A percentile compares a stretch with the other conserved stretches of the same genome.
These are phyloP conservation scores for Leccinum laetum DNA, from an alignment of 1,284 basidiomycete species.

Conservation along the genomic window DNA sequence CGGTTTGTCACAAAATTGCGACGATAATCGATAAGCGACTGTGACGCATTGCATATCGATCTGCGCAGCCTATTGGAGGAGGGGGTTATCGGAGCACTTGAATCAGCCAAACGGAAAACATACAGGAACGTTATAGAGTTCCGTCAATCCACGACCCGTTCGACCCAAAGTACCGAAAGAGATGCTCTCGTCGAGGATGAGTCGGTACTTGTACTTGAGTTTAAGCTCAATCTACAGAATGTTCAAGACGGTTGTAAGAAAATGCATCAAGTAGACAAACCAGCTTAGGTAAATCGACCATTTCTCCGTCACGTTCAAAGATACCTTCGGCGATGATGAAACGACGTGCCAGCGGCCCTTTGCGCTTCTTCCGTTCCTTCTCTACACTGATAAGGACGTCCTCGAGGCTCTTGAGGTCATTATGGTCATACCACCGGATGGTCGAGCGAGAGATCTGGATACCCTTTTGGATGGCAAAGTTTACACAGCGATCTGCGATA, in stretches of 20 bases:
- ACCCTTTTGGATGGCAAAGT: constrained; percentile 97
- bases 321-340: constrained; percentile 99
- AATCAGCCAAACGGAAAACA: constrained; percentile 25
- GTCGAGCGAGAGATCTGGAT: constrained; percentile 94
- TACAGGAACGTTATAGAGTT: constrained; percentile 90
- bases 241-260: neutral
- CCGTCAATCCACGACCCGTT: constrained; percentile 94
- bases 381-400: constrained; percentile 83
- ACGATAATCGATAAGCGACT: too few relatives aligned
- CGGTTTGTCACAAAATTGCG: too few relatives aligned
- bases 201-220: constrained; percentile 92
- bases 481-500: constrained; percentile 94
- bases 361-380: constrained; percentile 86
- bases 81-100: constrained; percentile 6
- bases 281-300: constrained; percentile 89
- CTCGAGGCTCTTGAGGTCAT: constrained; percentile 90
- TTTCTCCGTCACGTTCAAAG: constrained; percentile 93
- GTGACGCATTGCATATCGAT: constrained; percentile 59
- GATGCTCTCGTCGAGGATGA: constrained; percentile 93
- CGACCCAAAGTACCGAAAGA: constrained; percentile 93
- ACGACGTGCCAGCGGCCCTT: constrained; percentile 80
- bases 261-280: constrained; percentile 47
- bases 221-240: constrained; percentile 83
- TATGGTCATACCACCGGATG: constrained; percentile 96
- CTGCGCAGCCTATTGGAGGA: constrained; percentile 61